Evolutionary conservation across 2,329 filamentous ascomycete genomes (phyloP).

Genomic region (Fusarium pininemorale): DNA sequence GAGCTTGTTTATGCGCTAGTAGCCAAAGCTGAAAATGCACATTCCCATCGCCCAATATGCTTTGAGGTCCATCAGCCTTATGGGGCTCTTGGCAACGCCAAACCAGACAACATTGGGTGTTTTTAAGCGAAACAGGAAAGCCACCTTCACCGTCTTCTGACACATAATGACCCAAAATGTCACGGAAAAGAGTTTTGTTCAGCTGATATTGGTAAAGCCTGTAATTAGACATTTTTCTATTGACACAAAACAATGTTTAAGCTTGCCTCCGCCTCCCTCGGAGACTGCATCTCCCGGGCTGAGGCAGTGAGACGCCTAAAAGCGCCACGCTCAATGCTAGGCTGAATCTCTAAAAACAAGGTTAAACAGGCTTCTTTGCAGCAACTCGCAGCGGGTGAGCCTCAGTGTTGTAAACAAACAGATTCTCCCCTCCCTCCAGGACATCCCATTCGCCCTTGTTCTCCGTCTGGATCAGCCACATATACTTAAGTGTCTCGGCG

Average conservation of each 20-base stretch:
- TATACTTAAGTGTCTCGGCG: constrained; percentile 84
- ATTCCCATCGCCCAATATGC: not conserved
- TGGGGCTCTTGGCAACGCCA: not conserved
- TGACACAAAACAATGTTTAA: not conserved
- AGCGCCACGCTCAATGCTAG: not conserved
- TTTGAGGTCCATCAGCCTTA: constrained; percentile 7
- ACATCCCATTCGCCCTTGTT: constrained; percentile 49
- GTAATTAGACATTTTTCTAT: not conserved
- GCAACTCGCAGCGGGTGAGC: constrained; percentile 56
- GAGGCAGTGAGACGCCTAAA: not conserved
- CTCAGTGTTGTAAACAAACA: constrained; percentile 63
- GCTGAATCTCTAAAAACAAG: constrained; percentile 15
- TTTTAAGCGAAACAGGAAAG: not conserved
- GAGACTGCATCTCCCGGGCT: not conserved
- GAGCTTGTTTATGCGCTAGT: not conserved
- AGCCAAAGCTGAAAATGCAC: constrained; percentile 1
- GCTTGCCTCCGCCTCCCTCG: not conserved
- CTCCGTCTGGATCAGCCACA: constrained; percentile 60
- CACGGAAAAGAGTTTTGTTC: not conserved
- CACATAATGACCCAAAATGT: not conserved
- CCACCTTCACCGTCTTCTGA: not conserved
- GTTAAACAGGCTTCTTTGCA: constrained; percentile 11
- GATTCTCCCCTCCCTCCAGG: constrained; percentile 50
- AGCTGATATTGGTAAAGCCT: not conserved
- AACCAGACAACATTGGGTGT: not conserved